Base-by-base conservation (phyloP, 352 stramenopile species). In the Phytophthora pseudosyringae region DNA sequence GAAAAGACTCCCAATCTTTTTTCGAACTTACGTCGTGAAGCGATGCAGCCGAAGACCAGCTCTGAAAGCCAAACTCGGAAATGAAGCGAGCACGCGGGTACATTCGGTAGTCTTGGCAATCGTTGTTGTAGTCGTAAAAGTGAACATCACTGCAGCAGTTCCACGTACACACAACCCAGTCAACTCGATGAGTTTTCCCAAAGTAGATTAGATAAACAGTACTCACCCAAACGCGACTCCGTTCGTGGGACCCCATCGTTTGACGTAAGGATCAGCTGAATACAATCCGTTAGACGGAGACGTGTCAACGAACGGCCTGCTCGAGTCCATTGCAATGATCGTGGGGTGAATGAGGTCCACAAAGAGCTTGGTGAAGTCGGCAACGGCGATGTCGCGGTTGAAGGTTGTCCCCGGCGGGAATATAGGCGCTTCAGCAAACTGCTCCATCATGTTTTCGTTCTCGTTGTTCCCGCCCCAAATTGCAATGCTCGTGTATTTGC, bases 391-490 rank as follows among this genome's bases (percentile, higher is more conserved):
- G 53, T 94, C 87, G 6, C 86, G 85, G 38, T 93, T 93, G 71
- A 94, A 94, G 1, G 53, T 40, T 16, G 56, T 67, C 12, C 61
- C 67, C 7, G 61, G 31, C 6, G 86, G 83, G 44, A 93, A 86
- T 35, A 85, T 91, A 16, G 75, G 63, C 9, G 66, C 63, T 16
- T 76, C 62, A 15, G 75, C 77, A 57, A 93, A 94, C 52, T 91
- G 73, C 61, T 92, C 81, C 81, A 94, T 90, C 77, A 94, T 93
- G 57, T 85, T 88, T 62, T 94, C 84, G 68, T 96, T 96, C 62
- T 97, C 90, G 64, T 97, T 97, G 76, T 97, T 97, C 29, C 84
- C 90, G 10, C 89, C 87, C 90, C 90, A 97, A 15, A 97, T 91
- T 8, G 86, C 82, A 52, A 97, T 86, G 52, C 82, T 95, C 25